Percentiles rank a stretch among this genome's conserved stretches.
Evolutionary conservation across 2,329 filamentous ascomycete genomes (phyloP).

Genomic region (Penicillium sp.): DNA sequence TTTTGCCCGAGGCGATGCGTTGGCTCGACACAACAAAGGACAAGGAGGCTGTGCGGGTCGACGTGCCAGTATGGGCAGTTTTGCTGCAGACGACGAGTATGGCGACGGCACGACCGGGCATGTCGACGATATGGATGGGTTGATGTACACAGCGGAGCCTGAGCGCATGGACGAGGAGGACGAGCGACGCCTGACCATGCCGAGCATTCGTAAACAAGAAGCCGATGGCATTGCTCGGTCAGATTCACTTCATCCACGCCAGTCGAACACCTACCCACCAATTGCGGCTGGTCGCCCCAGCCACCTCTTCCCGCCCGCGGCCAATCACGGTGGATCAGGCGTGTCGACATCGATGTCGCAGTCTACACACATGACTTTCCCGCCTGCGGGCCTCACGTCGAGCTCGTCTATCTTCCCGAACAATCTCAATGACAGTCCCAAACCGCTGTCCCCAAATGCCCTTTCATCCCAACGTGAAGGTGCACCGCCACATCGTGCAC

Average conservation of each 20-base stretch:
- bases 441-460: conserved; percentile 60
- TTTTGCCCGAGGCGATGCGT: conserved; percentile 90
- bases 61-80: conserved; percentile 78
- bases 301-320: conserved; percentile 60
- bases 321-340: conserved; percentile 54
- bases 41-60: conserved; percentile 92
- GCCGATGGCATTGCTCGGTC: conserved; percentile 49
- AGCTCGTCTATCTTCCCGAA: conserved; percentile 64
- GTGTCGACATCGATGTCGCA: conserved; percentile 54
- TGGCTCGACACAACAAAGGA: conserved; percentile 92
- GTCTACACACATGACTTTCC: conserved; percentile 38
- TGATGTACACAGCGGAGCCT: conserved; percentile 54
- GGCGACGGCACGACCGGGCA: conserved; percentile 40
- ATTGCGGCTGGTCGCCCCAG: conserved; percentile 53
- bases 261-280: conserved; percentile 73
- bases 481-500: conserved; percentile 40
- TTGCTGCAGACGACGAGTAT: conserved; percentile 72
- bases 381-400: conserved; percentile 38
- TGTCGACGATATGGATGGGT: conserved; percentile 60
- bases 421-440: conserved; percentile 80
- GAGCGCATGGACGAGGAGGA: conserved; percentile 50
- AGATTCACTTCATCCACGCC: conserved; percentile 58
- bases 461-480: conserved; percentile 39
- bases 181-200: conserved; percentile 52
- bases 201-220: conserved; percentile 71